phyloP scores from a whole-genome alignment of 75 land plant species.

The Picea sitchensis region DNA sequence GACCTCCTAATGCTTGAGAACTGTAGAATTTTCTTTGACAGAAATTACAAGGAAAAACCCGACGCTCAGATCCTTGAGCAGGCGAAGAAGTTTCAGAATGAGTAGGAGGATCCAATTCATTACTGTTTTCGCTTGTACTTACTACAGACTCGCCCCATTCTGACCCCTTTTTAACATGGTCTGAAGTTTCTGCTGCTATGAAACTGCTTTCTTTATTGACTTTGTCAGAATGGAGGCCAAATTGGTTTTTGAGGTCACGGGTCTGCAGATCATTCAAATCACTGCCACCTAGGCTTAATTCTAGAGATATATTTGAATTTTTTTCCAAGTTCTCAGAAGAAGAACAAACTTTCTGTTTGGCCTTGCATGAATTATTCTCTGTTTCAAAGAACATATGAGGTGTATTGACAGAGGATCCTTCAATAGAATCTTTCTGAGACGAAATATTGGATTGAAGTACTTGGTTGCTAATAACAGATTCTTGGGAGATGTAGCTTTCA shows the following conservation, averaged over 20 bases:
- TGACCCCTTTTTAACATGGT: neutral
- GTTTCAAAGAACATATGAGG: neutral
- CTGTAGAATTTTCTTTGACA: constrained; percentile 54
- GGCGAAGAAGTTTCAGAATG: neutral
- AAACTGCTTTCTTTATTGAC: neutral
- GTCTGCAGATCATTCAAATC: constrained; percentile 1
- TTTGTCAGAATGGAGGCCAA: neutral
- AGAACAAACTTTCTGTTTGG: neutral
- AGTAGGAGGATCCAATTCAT: neutral
- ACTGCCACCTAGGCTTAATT: neutral
- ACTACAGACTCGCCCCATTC: neutral
- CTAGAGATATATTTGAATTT: neutral
- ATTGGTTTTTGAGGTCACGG: neutral
- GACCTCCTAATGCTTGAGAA: constrained; percentile 56
- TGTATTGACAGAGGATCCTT: neutral
- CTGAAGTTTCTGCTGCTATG: neutral
- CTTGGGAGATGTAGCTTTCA: constrained; percentile 7
- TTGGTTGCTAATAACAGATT: constrained; percentile 12
- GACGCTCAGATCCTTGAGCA: constrained; percentile 1
- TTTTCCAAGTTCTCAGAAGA: neutral
- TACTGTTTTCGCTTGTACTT: too few species aligned
- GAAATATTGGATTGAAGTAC: neutral
- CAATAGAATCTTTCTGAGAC: neutral
- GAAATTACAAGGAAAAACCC: constrained; percentile 47
- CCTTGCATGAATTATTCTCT: neutral